Evolutionary conservation across 176 grass and related monocot species (phyloP), one percentile per base, ranked within the genome.

Genomic region (Eragrostis curvula): DNA sequence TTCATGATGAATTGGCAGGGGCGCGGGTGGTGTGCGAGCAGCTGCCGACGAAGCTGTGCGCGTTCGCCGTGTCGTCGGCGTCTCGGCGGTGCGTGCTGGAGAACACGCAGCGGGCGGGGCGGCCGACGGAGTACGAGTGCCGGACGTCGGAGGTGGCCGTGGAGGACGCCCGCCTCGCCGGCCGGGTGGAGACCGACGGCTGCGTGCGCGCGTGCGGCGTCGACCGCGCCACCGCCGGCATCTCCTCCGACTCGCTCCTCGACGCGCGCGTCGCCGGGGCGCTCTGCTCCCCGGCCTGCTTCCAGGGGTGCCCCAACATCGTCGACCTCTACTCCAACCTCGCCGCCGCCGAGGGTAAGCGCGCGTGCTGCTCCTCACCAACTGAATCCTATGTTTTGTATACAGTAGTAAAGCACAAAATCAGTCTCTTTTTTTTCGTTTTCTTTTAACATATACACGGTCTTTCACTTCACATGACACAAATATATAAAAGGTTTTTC

Each of bases 321-420:
- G 74, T 92, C 43, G 87, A 95, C 73, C 93, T 95, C 82, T 92
- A 86, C 85, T 83, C 85, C 87, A 95, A 92, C 87, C 89, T 95
- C 77, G 90, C 93, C 57, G 81, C 84, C 7, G 93, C 81, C 30
- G 93, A 95, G 87, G 93, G 93, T 92, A 83, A 51, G 10, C 18
- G 50, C 36, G n/a, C n/a, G n/a, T n/a, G n/a, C 18, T 16, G 5
- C 14, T 41, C 21, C 1, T 27, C 43, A 70, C 68, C 8, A 21
- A 45, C 9, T 36, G 32, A 36, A 36, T 36, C 32, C 4, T 36
- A 36, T 36, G 32, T 52, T 18, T 52, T 18, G 50, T 52, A 52
- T 36, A 36, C 32, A 36, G 32, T 36, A 36, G 32, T 36, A 4
- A 36, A 36, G 32, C 4, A 4, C 32, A 36, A 36, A 36, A 4